A percentile compares a stretch with the other conserved stretches of the same genome.
phyloP scores from a whole-genome alignment of 306 rosid genomes.

The Fragaria iinumae region DNA sequence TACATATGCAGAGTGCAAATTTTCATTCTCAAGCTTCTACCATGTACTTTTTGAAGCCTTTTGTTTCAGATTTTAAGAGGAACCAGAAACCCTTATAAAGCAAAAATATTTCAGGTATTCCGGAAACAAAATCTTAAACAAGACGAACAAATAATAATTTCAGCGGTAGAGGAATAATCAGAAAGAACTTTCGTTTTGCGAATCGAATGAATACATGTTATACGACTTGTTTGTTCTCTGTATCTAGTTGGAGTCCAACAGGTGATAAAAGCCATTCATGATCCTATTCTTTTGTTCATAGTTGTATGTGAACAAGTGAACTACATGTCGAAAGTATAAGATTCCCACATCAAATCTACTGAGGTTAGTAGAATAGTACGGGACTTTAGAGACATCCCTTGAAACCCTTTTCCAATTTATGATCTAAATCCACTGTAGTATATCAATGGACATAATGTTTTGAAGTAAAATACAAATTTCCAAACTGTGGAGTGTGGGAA shows the following conservation, averaged over 20 bases:
- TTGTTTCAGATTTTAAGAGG: slow-evolving; percentile 1
- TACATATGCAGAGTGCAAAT: neutral
- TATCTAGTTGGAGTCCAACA: slow-evolving; percentile 13
- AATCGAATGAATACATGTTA: slow-evolving; percentile 17
- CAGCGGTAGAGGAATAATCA: slow-evolving; percentile 12
- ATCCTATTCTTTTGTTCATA: neutral
- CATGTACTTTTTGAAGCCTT: neutral
- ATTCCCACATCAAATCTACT: neutral
- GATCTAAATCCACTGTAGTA: neutral
- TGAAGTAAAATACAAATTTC: neutral
- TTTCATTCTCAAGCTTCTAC: neutral
- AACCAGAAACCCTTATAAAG: slow-evolving; percentile 22
- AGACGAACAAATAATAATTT: neutral
- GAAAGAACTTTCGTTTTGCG: slow-evolving; percentile 11
- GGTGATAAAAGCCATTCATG: neutral
- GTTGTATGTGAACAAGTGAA: neutral
- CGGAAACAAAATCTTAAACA: slow-evolving; percentile 3
- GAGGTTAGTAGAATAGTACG: neutral
- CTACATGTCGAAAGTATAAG: neutral
- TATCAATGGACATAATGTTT: neutral
- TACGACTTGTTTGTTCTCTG: slow-evolving; percentile 24
- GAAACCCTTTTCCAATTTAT: neutral
- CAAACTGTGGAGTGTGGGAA: neutral
- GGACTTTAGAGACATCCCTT: neutral
- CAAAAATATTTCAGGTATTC: slow-evolving; percentile 11